A percentile compares a stretch with the other conserved stretches of the same genome.
phyloP scores from a whole-genome alignment of 2,329 filamentous ascomycete genomes.

The Nemania sp. region DNA sequence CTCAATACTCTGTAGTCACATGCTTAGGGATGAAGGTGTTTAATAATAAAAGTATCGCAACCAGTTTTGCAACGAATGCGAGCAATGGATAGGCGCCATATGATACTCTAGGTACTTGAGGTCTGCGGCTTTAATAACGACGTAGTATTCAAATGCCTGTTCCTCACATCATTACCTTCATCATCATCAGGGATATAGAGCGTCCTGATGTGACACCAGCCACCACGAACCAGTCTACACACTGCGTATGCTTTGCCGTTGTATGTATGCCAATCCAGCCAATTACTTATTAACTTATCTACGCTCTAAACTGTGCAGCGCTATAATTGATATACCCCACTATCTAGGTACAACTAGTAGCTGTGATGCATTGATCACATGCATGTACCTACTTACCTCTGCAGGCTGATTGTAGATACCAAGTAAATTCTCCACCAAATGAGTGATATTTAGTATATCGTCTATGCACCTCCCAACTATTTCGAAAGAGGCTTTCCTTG shows the following conservation, averaged over 20 bases:
- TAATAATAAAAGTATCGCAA: background rate
- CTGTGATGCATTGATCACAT: background rate
- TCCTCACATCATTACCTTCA: background rate
- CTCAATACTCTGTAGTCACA: background rate
- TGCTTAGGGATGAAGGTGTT: background rate
- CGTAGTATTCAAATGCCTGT: too few relatives aligned
- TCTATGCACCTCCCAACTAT: background rate
- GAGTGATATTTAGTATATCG: background rate
- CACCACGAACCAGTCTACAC: background rate
- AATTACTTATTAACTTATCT: background rate
- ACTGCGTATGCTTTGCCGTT: background rate
- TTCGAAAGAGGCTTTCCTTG: background rate
- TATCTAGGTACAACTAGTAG: background rate
- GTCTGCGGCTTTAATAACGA: background rate
- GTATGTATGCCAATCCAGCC: background rate
- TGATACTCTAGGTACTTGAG: background rate
- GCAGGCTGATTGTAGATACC: background rate
- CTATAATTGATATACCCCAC: background rate
- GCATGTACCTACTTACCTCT: too few relatives aligned
- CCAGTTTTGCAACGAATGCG: background rate
- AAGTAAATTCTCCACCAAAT: background rate
- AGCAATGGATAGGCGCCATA: background rate
- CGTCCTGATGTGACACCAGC: background rate
- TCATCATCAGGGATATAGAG: background rate
- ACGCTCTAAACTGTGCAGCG: background rate